Conservation (phyloP, 1,284 basidiomycete genomes). For the Papiliotrema flavescens region DNA sequence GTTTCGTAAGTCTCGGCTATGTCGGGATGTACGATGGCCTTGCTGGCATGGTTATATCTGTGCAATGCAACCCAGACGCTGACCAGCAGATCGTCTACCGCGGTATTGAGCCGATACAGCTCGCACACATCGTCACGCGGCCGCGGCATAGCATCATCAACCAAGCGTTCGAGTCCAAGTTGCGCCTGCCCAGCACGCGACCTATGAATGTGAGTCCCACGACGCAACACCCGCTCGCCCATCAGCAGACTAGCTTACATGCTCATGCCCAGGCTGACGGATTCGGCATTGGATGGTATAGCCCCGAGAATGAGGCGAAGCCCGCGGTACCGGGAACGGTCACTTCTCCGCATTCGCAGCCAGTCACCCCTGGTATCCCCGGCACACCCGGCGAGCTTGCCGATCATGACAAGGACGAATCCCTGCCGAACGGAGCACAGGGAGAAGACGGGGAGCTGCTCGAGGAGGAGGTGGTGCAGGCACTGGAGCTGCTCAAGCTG, state of each 20-base stretch:
- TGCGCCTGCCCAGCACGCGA: conserved; percentile 71
- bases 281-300: conserved; percentile 83
- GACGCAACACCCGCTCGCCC: conserved; percentile 1
- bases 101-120: conserved; percentile 78
- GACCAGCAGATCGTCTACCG: conserved; percentile 64
- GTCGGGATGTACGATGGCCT: not conserved
- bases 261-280: conserved; percentile 65
- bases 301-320: conserved; percentile 22
- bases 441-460: not conserved
- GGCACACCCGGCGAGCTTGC: not conserved
- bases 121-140: conserved; percentile 83
- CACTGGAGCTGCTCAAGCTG: conserved; percentile 22
- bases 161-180: conserved; percentile 86
- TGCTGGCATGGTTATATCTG: too few relatives aligned
- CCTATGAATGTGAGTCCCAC: conserved; percentile 70
- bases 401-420: not conserved
- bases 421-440: not conserved
- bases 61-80: too few relatives aligned
- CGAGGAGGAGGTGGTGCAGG: conserved; percentile 17
- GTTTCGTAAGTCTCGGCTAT: conserved; percentile 20
- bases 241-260: not conserved
- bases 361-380: not conserved
- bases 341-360: not conserved
- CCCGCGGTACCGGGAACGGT: not conserved
- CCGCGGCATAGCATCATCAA: conserved; percentile 95